Conservation (phyloP, 331 rosid species). For the Ulmus americana region DNA sequence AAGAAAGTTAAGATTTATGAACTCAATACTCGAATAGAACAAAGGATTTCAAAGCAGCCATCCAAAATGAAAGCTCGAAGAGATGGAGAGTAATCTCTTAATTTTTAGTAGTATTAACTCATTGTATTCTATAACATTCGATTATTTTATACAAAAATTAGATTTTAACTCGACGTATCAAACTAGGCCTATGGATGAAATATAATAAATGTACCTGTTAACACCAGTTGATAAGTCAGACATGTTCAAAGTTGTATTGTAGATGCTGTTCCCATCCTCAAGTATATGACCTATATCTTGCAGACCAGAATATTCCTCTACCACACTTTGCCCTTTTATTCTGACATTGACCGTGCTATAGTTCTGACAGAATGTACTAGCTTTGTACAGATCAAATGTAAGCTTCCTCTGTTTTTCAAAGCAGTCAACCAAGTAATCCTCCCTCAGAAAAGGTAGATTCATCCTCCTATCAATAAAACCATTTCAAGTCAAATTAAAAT, state of each 20-base stretch:
- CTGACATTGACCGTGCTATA: conserved; percentile 80
- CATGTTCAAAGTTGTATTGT: conserved; percentile 82
- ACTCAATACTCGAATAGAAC: not conserved
- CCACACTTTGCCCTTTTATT: conserved; percentile 88
- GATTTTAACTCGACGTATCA: too few species aligned
- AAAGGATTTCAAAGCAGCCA: not conserved
- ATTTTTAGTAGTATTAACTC: too few species aligned
- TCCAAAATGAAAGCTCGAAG: not conserved
- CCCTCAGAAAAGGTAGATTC: conserved; percentile 80
- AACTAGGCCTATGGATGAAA: not conserved
- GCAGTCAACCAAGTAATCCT: conserved; percentile 83
- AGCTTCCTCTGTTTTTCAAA: conserved; percentile 67
- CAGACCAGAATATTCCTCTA: conserved; percentile 79
- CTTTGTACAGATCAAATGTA: conserved; percentile 64
- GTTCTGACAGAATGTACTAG: conserved; percentile 55
- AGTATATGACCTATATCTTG: conserved; percentile 90
- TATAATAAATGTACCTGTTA: conserved; percentile 51
- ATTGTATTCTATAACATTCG: too few species aligned
- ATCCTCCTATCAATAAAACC: conserved; percentile 56
- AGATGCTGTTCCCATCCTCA: conserved; percentile 82
- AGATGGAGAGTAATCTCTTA: not conserved
- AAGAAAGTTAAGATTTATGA: conserved; percentile 5
- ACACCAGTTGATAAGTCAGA: conserved; percentile 81
- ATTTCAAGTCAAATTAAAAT: conserved; percentile 17
- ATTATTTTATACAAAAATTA: too few species aligned